A percentile compares a stretch with the other conserved stretches of the same genome.
Conservation (phyloP, 257 asterid genomes). For the Nicotiana tomentosiformis region DNA sequence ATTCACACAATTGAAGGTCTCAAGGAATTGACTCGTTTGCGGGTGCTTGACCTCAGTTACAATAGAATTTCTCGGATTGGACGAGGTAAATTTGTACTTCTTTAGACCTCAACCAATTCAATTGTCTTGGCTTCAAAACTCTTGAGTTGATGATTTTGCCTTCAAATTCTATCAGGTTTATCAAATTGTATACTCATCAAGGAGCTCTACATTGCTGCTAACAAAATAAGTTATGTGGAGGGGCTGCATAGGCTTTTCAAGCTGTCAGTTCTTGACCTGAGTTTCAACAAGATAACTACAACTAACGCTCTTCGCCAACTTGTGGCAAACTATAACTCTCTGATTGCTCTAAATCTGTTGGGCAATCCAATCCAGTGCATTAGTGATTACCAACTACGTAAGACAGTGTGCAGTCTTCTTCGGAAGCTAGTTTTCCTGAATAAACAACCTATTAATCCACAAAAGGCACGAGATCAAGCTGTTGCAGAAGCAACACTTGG, state of each 20-base stretch:
- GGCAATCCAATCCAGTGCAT: conserved; percentile 70
- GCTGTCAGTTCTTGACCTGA: conserved; percentile 61
- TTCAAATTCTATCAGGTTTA: conserved; percentile 37
- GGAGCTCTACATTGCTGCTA: conserved; percentile 71
- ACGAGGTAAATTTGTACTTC: conserved; percentile 36
- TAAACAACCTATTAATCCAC: conserved; percentile 51
- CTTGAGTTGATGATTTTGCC: background rate
- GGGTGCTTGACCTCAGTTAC: conserved; percentile 79
- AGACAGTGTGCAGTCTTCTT: conserved; percentile 50
- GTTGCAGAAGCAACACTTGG: conserved; percentile 57
- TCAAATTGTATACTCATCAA: conserved; percentile 55
- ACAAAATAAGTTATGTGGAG: conserved; percentile 70
- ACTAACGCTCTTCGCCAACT: conserved; percentile 73
- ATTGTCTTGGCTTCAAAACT: background rate
- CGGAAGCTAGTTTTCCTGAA: conserved; percentile 58
- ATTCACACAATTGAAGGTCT: conserved; percentile 66
- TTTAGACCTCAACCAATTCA: background rate
- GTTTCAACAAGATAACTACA: conserved; percentile 74
- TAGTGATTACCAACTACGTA: conserved; percentile 53
- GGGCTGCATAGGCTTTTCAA: conserved; percentile 77
- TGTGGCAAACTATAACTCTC: conserved; percentile 62
- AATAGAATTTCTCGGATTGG: conserved; percentile 66
- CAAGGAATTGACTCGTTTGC: conserved; percentile 55
- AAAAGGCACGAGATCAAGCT: conserved; percentile 56
- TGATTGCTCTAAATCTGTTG: conserved; percentile 53